Evolutionary conservation across 441 rosid genomes (phyloP), one percentile per base, ranked within the genome.

Genomic region (Adansonia gregorii): DNA sequence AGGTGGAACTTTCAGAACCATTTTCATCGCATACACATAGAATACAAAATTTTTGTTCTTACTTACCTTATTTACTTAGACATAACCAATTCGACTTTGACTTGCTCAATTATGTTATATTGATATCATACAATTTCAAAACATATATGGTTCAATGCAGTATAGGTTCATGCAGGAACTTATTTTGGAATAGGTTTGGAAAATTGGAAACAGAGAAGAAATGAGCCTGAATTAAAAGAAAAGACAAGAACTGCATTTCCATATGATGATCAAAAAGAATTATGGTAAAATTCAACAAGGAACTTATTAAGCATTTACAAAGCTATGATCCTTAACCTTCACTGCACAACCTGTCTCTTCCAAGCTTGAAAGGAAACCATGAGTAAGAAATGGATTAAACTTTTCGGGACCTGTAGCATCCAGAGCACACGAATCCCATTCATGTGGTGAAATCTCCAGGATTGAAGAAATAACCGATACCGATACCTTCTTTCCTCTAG

Each of bases 371-470:
- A 95, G 97, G 78, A 95, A 95, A 8, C 86, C 93, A 67, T 95
- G 88, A 64, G 84, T 83, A 41, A 93, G 93, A 85, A 95, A 95
- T 10, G 99, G 98, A 81, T 95, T 93, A 76, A 76, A 88, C 69
- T 86, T 89, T 79, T 85, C 88, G 78, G 89, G 88, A 31, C 91
- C 83, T 0, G 95, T 88, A 58, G 97, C 84, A 71, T 93, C 99
- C 78, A 90, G 82, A 48, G 90, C 83, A 84, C 99, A 93, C 1
- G 95, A 89, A 83, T 93, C 92, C 99, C 99, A 95, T 55, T 85
- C 96, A 84, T 78, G 59, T 5, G 89, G 41, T 3, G 87, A 77
- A 80, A 95, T 88, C 81, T 93, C 93, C 49, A 86, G 83, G 78
- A 95, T 90, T 6, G 98, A 93, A 78, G 96, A 87, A 81, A 90